Conservation (phyloP, 1,284 basidiomycete species). For the Melampsora americana region DNA sequence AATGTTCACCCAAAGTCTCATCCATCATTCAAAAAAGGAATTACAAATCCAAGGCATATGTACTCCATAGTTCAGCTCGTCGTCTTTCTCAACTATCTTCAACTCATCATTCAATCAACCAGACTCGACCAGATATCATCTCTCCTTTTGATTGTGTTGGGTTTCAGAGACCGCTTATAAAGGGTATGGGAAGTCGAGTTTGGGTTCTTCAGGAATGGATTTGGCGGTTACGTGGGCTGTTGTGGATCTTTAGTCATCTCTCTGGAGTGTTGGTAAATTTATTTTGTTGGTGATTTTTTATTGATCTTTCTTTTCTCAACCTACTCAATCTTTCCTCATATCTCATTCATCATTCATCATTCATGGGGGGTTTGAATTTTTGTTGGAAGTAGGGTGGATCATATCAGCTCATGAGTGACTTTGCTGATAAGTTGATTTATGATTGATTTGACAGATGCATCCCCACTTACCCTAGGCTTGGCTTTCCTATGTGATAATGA, state of each 20-base stretch:
- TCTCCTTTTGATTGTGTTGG: background rate
- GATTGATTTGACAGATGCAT: background rate
- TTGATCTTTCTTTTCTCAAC: background rate
- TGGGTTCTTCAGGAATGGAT: conserved; percentile 41
- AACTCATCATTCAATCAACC: background rate
- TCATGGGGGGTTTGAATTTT: no score
- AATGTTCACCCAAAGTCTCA: conserved; percentile 72
- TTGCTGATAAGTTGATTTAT: no score
- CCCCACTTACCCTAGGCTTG: background rate
- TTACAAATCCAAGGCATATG: conserved; percentile 73
- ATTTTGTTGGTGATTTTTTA: conserved; percentile 29
- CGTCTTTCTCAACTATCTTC: conserved; percentile 6
- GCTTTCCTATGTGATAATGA: background rate
- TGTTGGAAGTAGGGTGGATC: no score
- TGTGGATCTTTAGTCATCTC: conserved; percentile 24
- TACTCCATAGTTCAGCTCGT: conserved; percentile 56
- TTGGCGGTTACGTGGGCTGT: conserved; percentile 22
- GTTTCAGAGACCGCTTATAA: background rate
- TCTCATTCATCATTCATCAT: no score
- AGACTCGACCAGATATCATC: background rate
- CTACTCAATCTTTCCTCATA: background rate
- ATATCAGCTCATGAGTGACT: no score
- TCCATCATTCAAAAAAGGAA: conserved; percentile 72
- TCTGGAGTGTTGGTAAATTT: conserved; percentile 22
- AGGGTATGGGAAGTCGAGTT: conserved; percentile 34